Base-by-base conservation (phyloP, 176 grass and related monocot genomes). In the Raddia distichophylla region DNA sequence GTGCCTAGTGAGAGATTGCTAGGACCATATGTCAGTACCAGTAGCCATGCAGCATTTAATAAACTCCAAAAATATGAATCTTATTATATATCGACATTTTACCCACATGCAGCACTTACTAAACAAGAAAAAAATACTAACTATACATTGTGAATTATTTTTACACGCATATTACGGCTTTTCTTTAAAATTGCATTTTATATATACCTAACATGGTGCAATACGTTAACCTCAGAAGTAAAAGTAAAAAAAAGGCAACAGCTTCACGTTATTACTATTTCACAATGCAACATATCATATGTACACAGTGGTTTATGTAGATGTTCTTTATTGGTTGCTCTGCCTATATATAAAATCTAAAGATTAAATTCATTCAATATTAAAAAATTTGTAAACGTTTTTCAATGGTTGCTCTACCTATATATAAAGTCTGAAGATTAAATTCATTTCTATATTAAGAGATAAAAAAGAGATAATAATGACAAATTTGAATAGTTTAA, bases 1-100 rank as follows among this genome's bases (percentile, higher is more conserved):
- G n/a, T 45, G 27, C 65, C n/a, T 19, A 7, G n/a, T 42, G 78
- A 80, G 65, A 69, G 69, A 69, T 56, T 22, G 48, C 34, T 46
- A 64, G 17, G 2, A 14, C 73, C 55, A 27, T 12, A 45, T 42
- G 35, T 14, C 8, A 73, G 45, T 20, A 32, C 27, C 8, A 73
- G 45, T 20, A 32, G 11, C 20, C 22, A 14, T 74, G 19, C 37
- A 60, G 40, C 16, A 54, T 1, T 54, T 57, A 10, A 44, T 75
- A 27, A 35, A 50, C 2, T 35, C 19, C 19, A 4, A 20, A 73
- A 80, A 16, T 9, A 0, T 50, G 22, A 48, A n/a, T 17, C 50
- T 18, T 34, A 55, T 17, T 8, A 67, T 68, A 40, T 40, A 35
- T 4, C 53, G 50, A 73, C 49, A 10, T 57, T 40, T n/a, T 69